Evolutionary conservation across 1,139 yeast genomes (phyloP).

Genomic region (Taphrina confusa): DNA sequence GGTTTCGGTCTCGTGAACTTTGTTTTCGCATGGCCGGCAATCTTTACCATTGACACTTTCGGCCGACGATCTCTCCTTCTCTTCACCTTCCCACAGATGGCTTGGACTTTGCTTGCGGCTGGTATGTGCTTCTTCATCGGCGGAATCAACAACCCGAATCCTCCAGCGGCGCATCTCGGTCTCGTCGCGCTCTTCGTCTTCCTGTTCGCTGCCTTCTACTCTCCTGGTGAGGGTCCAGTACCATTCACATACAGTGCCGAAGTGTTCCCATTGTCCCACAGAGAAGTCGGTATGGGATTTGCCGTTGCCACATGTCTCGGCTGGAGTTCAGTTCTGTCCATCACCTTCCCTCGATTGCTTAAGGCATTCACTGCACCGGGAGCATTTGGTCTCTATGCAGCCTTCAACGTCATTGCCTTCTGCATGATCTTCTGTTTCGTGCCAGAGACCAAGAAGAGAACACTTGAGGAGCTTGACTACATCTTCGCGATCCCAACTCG

Average conservation of each 20-base stretch:
- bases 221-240: slow-evolving; percentile 87
- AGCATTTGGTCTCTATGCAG: slow-evolving; percentile 65
- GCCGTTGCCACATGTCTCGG: slow-evolving; percentile 88
- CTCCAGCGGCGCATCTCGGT: slow-evolving; percentile 58
- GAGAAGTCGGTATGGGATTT: slow-evolving; percentile 82
- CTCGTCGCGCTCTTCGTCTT: slow-evolving; percentile 72
- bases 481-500: slow-evolving; percentile 48
- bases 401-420: slow-evolving; percentile 75
- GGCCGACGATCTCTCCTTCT: slow-evolving; percentile 75
- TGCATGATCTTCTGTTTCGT: slow-evolving; percentile 54
- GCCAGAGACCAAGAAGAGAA: slow-evolving; percentile 63
- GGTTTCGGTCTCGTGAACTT: slow-evolving; percentile 85
- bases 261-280: slow-evolving; percentile 78
- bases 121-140: slow-evolving; percentile 76
- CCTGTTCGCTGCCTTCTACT: slow-evolving; percentile 69
- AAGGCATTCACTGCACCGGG: slow-evolving; percentile 73
- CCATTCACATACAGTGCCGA: slow-evolving; percentile 90
- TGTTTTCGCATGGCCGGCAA: slow-evolving; percentile 79
- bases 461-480: slow-evolving; percentile 61
- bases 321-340: slow-evolving; percentile 74
- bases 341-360: slow-evolving; percentile 77
- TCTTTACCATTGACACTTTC: slow-evolving; percentile 74
- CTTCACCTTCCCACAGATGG: slow-evolving; percentile 74
- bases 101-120: slow-evolving; percentile 64
- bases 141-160: slow-evolving; percentile 43